A percentile compares a stretch with the other conserved stretches of the same genome.
Evolutionary conservation across 2,329 filamentous ascomycete genomes (phyloP).

Genomic region (Stemphylium lycopersici): DNA sequence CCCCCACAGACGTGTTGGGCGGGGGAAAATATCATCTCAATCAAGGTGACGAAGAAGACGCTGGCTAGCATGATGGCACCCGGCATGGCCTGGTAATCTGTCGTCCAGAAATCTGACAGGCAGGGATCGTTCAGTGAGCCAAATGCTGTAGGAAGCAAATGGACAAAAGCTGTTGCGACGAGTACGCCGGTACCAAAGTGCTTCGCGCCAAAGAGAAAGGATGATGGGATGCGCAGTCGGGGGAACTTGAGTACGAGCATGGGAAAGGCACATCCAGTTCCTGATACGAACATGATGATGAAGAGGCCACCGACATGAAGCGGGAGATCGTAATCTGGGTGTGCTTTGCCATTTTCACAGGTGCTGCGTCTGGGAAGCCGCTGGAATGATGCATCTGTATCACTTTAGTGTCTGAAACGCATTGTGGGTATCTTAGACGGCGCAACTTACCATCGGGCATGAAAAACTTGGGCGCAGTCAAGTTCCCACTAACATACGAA

Average conservation of each 20-base stretch:
- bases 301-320: slow-evolving; percentile 44
- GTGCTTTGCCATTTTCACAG: slow-evolving; percentile 30
- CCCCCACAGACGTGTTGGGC: slow-evolving; percentile 64
- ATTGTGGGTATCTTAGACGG: not conserved
- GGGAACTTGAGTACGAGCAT: slow-evolving; percentile 66
- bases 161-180: slow-evolving; percentile 83
- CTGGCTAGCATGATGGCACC: slow-evolving; percentile 68
- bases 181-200: slow-evolving; percentile 75
- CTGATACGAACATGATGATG: slow-evolving; percentile 43
- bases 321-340: slow-evolving; percentile 35
- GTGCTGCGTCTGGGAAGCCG: slow-evolving; percentile 25
- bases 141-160: slow-evolving; percentile 68
- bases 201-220: slow-evolving; percentile 64
- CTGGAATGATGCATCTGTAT: slow-evolving; percentile 13
- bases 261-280: slow-evolving; percentile 64
- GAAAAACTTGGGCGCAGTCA: slow-evolving; percentile 10
- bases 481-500: slow-evolving; percentile 22
- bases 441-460: slow-evolving; percentile 16
- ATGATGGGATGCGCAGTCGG: slow-evolving; percentile 63
- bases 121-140: slow-evolving; percentile 52
- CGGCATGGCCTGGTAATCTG: slow-evolving; percentile 64
- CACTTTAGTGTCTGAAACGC: not conserved
- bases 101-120: slow-evolving; percentile 63
- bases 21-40: slow-evolving; percentile 65
- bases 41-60: slow-evolving; percentile 65